Evolutionary conservation across 768 basidiomycete species (phyloP).

Genomic region (Rhizopogon vinicolor): DNA sequence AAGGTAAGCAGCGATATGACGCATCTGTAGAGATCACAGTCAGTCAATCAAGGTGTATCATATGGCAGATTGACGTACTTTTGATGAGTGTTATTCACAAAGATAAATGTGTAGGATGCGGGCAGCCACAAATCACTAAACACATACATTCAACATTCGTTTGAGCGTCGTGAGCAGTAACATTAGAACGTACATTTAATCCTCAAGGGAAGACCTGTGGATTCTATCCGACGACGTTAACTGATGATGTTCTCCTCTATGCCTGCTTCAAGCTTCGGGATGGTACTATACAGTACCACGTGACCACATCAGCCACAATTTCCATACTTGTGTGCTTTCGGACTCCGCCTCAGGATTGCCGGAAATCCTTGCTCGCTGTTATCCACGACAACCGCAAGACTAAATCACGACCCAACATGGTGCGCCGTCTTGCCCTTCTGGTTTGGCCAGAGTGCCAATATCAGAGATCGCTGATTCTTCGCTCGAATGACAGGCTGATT

Average conservation of each 20-base stretch:
- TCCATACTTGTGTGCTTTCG: conserved; percentile 20
- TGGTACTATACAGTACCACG: conserved; percentile 63
- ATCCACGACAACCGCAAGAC: conserved; percentile 23
- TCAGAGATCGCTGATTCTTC: not conserved
- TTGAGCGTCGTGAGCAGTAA: not conserved
- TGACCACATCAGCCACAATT: conserved; percentile 39
- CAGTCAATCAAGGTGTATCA: not conserved
- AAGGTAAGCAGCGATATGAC: conserved; percentile 92
- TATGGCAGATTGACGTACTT: conserved; percentile 33
- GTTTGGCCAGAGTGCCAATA: not conserved
- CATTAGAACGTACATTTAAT: conserved; percentile 57
- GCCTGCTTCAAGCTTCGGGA: conserved; percentile 7
- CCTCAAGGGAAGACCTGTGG: conserved; percentile 90
- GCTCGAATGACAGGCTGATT: conserved; percentile 60
- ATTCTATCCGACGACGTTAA: conserved; percentile 72
- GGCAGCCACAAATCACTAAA: conserved; percentile 91
- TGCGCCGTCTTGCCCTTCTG: conserved; percentile 5
- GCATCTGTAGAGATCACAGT: conserved; percentile 52
- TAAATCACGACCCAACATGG: conserved; percentile 29
- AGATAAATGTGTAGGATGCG: conserved; percentile 32
- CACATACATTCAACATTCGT: conserved; percentile 3
- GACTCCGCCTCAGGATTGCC: conserved; percentile 16
- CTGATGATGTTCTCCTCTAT: conserved; percentile 15
- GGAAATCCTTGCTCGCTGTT: conserved; percentile 7
- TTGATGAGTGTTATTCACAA: conserved; percentile 23